These are phyloP conservation scores for Stylonectria norvegica DNA, from an alignment of 2,329 filamentous ascomycete species.

Conservation along the genomic window DNA sequence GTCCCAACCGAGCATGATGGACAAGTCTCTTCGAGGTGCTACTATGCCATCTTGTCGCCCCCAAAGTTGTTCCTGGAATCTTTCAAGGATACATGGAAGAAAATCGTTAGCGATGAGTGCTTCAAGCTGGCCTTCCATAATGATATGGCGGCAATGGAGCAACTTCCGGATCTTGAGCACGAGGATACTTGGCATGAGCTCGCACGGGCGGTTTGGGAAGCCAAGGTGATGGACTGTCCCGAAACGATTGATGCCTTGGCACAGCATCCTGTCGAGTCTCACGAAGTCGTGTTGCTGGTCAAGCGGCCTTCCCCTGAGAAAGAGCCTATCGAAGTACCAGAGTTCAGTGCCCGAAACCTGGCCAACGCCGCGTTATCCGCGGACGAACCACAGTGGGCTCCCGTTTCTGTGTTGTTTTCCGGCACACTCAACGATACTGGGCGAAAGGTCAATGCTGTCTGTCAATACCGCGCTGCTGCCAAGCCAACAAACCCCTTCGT, in stretches of 20 bases:
- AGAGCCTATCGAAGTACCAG: not conserved
- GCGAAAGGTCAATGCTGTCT: constrained; percentile 1
- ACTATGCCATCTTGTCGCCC: constrained; percentile 1
- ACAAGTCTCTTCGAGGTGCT: not conserved
- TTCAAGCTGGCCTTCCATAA: not conserved
- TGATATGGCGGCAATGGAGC: not conserved
- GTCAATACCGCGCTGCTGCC: constrained; percentile 2
- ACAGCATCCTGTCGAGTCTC: not conserved
- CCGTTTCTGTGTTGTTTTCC: not conserved
- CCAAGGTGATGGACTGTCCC: not conserved
- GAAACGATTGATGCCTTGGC: not conserved
- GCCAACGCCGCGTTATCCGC: not conserved
- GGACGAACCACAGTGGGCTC: constrained; percentile 4
- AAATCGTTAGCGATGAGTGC: not conserved
- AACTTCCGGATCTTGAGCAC: too few relatives aligned
- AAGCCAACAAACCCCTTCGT: constrained; percentile 1
- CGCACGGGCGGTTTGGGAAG: not conserved
- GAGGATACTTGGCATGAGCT: not conserved
- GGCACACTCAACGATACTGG: not conserved
- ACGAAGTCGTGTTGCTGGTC: constrained; percentile 4
- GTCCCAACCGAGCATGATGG: not conserved
- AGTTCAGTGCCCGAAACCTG: constrained; percentile 2
- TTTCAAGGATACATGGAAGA: not conserved
- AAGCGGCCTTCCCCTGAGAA: not conserved
- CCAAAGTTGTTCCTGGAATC: not conserved